Evolutionary conservation across 2,329 filamentous ascomycete genomes (phyloP), one percentile per base, ranked within the genome.

Genomic region (Aspergillus niger): DNA sequence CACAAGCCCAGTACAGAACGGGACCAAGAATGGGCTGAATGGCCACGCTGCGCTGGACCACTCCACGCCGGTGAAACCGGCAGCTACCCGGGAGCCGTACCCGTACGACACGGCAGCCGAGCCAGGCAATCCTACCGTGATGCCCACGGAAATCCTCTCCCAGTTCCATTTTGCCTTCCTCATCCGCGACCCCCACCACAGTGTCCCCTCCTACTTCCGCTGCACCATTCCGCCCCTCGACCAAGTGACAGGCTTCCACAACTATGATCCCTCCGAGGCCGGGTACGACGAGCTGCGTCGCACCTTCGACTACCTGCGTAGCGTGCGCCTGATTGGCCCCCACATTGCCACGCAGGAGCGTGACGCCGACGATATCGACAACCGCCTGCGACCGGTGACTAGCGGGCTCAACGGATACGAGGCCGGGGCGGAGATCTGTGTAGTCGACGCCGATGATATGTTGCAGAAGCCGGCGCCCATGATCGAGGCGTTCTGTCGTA

Each of bases 121-220:
- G 77, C 80, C 84, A 2, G 83, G 83, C 59, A 98, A 98, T 77
- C 94, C 93, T 1, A 96, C 92, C 1, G 89, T 96, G 26, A 80
- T 98, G 54, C 95, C 95, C 2, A 79, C 85, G 28, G 86, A 87
- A 30, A 80, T 91, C 61, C 82, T 98, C 60, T 85, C 87, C 71
- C 83, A 87, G 67, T 98, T 96, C 79, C 92, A 97, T 77, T 98
- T 94, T 80, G 91, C 93, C 22, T 98, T 99, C 79, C 85, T 98
- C 65, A 98, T 99, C 81, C 93, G 95, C 59, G 92, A 98, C 76
- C 95, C 95, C n/a, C 88, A 91, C 70, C 88, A 87, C 73, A 90
- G 91, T 70, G 93, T 98, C 66, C 95, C 95, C 7, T 96, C 91
- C 50, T 98, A 94, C 82, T 97, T 90, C 83, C 90, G 94, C 68